Base-by-base conservation (phyloP, 2,329 filamentous ascomycete genomes). In the Purpureocillium takamizusanense region DNA sequence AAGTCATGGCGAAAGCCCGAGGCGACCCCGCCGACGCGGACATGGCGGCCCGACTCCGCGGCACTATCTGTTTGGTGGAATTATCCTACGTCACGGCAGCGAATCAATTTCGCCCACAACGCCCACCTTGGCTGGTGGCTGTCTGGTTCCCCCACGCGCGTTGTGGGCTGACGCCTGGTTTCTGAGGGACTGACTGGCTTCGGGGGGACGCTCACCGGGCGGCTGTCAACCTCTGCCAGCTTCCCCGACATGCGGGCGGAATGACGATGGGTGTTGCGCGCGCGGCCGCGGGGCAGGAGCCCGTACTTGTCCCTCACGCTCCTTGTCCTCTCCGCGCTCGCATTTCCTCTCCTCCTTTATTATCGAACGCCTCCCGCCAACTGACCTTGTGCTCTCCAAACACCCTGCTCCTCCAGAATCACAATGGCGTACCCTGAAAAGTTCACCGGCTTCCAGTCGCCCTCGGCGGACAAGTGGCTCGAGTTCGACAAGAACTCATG, bases 401-500 rank as follows among this genome's bases (percentile, higher is more conserved):
- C 6, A 34, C 7, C 15, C 12, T 18, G 16, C 6, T 15, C 12
- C n/a, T 18, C 12, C 13, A 12, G 33, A 35, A 21, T 10, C 57
- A 37, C 42, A 10, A 74, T 74, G 70, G 61, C 70, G 33, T 70
- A 75, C 51, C 72, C 73, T 50, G 75, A 79, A 30, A 69, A 74
- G 47, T 79, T 78, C 59, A 69, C 65, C 41, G 74, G 76, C 46
- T 80, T 79, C 63, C 73, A 78, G 61, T 70, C 78, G 51, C 59
- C 72, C 41, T 65, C 65, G 39, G 59, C 70, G 17, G 69, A 70
- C 36, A 68, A 65, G 33, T 76, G 70, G 69, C 61, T 73, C 46
- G 67, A 79, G 42, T 78, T 81, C 53, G 67, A 81, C 52, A 83
- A 86, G 65, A 78, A 82, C 55, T 60, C 89, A 68, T 87, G 86